These are phyloP conservation scores for Begonia masoniana DNA, from an alignment of 306 rosid genomes.

Conservation along the genomic window DNA sequence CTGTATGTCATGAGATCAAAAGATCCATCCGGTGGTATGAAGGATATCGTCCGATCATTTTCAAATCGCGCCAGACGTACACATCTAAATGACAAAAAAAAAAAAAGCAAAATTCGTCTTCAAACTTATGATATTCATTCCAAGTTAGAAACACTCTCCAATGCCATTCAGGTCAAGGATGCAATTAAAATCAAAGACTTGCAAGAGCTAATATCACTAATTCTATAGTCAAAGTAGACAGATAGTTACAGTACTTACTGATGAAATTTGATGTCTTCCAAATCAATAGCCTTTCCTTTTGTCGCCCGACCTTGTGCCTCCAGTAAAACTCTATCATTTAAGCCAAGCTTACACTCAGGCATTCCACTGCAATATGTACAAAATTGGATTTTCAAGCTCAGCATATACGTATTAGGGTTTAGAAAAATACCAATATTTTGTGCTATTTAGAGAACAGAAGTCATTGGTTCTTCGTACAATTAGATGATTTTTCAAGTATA, in stretches of 20 bases:
- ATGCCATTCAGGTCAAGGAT: no score
- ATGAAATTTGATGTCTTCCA: slow-evolving; percentile 99
- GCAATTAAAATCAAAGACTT: neutral
- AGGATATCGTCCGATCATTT: slow-evolving; percentile 95
- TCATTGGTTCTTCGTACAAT: neutral
- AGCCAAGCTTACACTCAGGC: slow-evolving; percentile 99
- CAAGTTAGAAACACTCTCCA: no score
- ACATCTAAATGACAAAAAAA: slow-evolving; percentile 39
- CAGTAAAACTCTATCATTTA: slow-evolving; percentile 77
- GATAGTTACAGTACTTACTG: slow-evolving; percentile 56
- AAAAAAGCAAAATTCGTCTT: neutral
- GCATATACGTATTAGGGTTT: no score
- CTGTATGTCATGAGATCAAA: slow-evolving; percentile 99
- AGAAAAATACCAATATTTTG: neutral
- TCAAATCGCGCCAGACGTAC: slow-evolving; percentile 99
- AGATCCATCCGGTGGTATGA: slow-evolving; percentile 96
- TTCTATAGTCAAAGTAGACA: slow-evolving; percentile 10
- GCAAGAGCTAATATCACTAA: neutral
- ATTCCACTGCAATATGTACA: slow-evolving; percentile 69
- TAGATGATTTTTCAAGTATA: no score
- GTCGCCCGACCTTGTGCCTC: slow-evolving; percentile 97
- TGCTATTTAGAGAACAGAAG: neutral
- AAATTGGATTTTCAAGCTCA: slow-evolving; percentile 1
- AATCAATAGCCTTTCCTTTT: slow-evolving; percentile 93
- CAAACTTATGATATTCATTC: no score